Evolutionary conservation across 176 grass and related monocot genomes (phyloP).

Genomic region (Musa troglodytarum): DNA sequence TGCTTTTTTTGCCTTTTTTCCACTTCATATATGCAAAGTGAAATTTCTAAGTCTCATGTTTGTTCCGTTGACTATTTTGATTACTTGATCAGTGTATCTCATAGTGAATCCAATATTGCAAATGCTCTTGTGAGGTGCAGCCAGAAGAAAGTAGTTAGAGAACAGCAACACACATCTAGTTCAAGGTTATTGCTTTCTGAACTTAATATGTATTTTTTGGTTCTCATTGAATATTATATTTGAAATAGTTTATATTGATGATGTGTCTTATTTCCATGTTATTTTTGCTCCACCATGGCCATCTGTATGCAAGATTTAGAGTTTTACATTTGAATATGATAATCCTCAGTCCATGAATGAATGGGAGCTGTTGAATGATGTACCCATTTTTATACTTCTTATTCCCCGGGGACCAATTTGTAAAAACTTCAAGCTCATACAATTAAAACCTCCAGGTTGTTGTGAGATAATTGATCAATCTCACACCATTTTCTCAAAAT

Average conservation of each 20-base stretch:
- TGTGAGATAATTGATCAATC: too few species aligned
- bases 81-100: constrained; percentile 62
- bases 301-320: too few species aligned
- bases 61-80: constrained; percentile 5
- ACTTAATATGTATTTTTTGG: not conserved
- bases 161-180: constrained; percentile 64
- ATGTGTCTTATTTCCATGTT: too few species aligned
- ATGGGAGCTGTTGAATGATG: too few species aligned
- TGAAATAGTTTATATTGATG: not conserved
- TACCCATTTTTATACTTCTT: too few species aligned
- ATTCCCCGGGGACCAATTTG: too few species aligned
- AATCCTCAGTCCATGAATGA: too few species aligned
- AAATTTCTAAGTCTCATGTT: not conserved
- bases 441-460: too few species aligned
- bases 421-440: too few species aligned
- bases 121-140: constrained; percentile 74
- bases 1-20: not conserved
- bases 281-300: too few species aligned
- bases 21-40: not conserved
- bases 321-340: too few species aligned
- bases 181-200: constrained; percentile 50
- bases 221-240: not conserved
- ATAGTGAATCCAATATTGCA: constrained; percentile 93
- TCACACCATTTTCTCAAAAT: too few species aligned
- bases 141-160: constrained; percentile 71